Evolutionary conservation across 2,329 filamentous ascomycete species (phyloP), one percentile per base, ranked within the genome.

Genomic region (Cercospora sesami): DNA sequence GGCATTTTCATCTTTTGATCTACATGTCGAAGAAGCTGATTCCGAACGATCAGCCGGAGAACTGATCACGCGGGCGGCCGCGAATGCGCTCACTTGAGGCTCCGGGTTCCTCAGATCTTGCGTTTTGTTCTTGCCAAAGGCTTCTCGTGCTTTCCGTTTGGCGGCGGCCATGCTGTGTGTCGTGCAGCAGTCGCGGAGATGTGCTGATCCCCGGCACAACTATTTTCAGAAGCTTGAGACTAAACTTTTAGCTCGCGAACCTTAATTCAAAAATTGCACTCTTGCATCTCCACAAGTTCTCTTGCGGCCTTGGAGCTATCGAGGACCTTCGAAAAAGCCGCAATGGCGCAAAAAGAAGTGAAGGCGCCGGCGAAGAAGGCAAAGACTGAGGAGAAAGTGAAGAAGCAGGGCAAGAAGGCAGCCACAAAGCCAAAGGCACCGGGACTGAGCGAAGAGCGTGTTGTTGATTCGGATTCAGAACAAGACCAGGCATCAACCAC

Each of bases 121-220:
- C 70, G 73, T 65, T 26, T 67, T 69, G 6, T 60, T 23, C 60
- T 60, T 67, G 9, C 74, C 72, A 68, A 78, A 79, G 2, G 77
- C 78, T 28, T 79, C 77, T 61, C 74, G 68, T 2, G 75, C 77
- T 68, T 76, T 78, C 63, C 77, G 69, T 66, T 79, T 79, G 48
- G 74, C 69, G 60, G 75, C 70, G 36, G 16, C 36, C 36, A 39
- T 39, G 36, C 36, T 39, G 36, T 76, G 77, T 58, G 62, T 48
- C 14, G 39, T 61, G 59, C 55, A 51, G 18, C n/a, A n/a, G n/a
- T 7, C 55, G 42, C 51, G 64, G 60, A n/a, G 59, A 70, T 64
- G 60, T 63, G 36, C 48, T 51, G 31, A 51, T 59, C 23, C 45
- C 53, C 53, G 62, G 51, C n/a, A 62, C 42, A 59, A 57, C 53